Evolutionary conservation across 2,329 filamentous ascomycete species (phyloP).

Genomic region (Pezizomycotina sp.): DNA sequence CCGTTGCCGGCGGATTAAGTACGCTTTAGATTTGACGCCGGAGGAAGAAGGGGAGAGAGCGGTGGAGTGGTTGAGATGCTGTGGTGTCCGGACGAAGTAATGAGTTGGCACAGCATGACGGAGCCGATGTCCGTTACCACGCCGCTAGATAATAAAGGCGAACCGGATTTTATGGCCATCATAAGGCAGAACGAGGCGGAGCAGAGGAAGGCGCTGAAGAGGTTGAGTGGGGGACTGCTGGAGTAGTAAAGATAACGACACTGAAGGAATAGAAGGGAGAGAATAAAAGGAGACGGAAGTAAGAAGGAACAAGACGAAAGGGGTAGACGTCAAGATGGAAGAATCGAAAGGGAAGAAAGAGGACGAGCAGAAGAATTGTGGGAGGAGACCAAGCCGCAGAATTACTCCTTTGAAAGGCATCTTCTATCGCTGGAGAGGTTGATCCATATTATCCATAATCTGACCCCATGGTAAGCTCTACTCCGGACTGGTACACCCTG

Average conservation of each 20-base stretch:
- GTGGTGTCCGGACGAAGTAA: conserved; percentile 40
- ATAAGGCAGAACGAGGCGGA: conserved; percentile 36
- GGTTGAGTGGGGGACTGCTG: conserved; percentile 1
- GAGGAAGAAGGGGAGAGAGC: conserved; percentile 45
- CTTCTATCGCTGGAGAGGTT: conserved; percentile 46
- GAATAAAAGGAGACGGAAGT: not conserved
- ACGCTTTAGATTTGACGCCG: conserved; percentile 47
- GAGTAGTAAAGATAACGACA: not conserved
- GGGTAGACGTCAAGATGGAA: too few relatives aligned
- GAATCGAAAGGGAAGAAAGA: too few relatives aligned
- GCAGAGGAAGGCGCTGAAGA: conserved; percentile 31
- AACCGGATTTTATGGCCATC: conserved; percentile 29
- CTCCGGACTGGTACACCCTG: conserved; percentile 50
- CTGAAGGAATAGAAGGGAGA: not conserved
- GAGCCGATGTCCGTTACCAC: too few relatives aligned
- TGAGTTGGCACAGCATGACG: conserved; percentile 37
- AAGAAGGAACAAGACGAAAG: too few relatives aligned
- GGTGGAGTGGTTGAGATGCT: conserved; percentile 41
- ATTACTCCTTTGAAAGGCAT: conserved; percentile 49
- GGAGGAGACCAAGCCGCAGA: too few relatives aligned
- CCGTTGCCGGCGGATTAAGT: conserved; percentile 35
- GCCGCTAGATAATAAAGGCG: too few relatives aligned
- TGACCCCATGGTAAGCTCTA: conserved; percentile 44
- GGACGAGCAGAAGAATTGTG: too few relatives aligned
- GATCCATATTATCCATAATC: conserved; percentile 41